Evolutionary conservation across 2,329 filamentous ascomycete genomes (phyloP).

Genomic region (Nectriaceae sp.): DNA sequence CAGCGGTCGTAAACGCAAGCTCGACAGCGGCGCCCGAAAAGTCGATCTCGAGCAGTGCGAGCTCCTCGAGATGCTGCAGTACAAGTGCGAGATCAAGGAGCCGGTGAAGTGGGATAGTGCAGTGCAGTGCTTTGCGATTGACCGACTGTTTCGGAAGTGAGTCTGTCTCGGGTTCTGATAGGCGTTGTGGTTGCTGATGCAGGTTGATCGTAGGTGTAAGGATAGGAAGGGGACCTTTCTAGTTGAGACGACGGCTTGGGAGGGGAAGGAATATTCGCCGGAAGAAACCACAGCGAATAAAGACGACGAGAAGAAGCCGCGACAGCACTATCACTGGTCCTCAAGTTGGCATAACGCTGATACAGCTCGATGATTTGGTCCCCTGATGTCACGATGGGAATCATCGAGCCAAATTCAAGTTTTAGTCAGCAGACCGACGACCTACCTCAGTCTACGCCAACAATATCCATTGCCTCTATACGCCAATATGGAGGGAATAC

Average conservation of each 20-base stretch:
- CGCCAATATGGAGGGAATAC: too few relatives aligned
- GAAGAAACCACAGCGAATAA: conserved; percentile 13
- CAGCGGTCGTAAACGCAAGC: conserved; percentile 56
- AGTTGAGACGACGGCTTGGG: conserved; percentile 67
- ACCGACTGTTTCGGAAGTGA: conserved; percentile 62
- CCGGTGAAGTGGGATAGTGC: conserved; percentile 47
- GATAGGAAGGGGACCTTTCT: conserved; percentile 59
- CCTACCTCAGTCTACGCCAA: too few relatives aligned
- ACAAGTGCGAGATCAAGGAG: conserved; percentile 57
- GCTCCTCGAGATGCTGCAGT: conserved; percentile 61
- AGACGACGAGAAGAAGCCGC: conserved; percentile 17
- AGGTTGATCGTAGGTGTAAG: conserved; percentile 49
- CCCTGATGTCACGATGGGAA: background rate
- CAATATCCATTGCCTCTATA: too few relatives aligned
- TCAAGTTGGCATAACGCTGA: conserved; percentile 38
- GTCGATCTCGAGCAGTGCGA: conserved; percentile 58
- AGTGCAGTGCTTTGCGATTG: conserved; percentile 58
- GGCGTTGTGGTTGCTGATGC: background rate
- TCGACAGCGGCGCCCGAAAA: conserved; percentile 35
- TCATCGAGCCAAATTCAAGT: background rate
- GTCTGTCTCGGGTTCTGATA: conserved; percentile 24
- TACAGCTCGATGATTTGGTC: conserved; percentile 18
- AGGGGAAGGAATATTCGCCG: conserved; percentile 38
- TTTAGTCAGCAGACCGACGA: background rate
- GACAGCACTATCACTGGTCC: conserved; percentile 35